Percentiles rank a stretch among this genome's conserved stretches.
Conservation (phyloP, 2,329 filamentous ascomycete species). For the Clarireedia hainanense region DNA sequence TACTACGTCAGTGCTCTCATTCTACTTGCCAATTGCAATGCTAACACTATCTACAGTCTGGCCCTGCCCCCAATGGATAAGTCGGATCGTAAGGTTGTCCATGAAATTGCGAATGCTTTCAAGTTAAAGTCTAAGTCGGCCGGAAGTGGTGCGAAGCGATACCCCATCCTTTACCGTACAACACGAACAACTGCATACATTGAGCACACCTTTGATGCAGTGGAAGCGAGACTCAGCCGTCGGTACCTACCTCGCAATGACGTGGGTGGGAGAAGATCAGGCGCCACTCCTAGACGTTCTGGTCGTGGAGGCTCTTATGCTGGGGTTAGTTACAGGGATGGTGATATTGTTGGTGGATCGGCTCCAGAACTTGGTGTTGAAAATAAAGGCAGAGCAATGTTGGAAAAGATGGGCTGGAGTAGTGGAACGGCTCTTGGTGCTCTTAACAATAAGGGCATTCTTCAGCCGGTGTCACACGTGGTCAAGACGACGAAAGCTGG, state of each 20-base stretch:
- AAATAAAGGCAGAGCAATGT: conserved; percentile 77
- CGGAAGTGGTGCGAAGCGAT: conserved; percentile 64
- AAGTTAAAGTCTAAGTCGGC: conserved; percentile 78
- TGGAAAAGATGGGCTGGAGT: conserved; percentile 97
- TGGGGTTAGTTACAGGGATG: conserved; percentile 62
- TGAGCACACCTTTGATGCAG: conserved; percentile 44
- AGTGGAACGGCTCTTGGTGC: conserved; percentile 78
- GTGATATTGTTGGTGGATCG: conserved; percentile 77
- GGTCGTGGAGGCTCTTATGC: conserved; percentile 27
- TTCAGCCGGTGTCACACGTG: conserved; percentile 77
- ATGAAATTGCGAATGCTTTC: conserved; percentile 68
- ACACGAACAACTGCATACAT: conserved; percentile 54
- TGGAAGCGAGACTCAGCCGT: conserved; percentile 39
- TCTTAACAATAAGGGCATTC: conserved; percentile 75
- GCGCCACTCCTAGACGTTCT: conserved; percentile 20
- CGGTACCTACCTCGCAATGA: conserved; percentile 50
- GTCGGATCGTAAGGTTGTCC: conserved; percentile 65
- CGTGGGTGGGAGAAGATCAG: conserved; percentile 28
- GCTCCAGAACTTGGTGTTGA: conserved; percentile 76
- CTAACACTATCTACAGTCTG: conserved; percentile 42
- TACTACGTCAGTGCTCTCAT: conserved; percentile 47
- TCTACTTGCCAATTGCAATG: conserved; percentile 2
- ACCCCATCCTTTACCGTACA: conserved; percentile 71
- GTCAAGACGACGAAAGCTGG: conserved; percentile 84
- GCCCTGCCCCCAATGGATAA: conserved; percentile 80